A percentile compares a stretch with the other conserved stretches of the same genome.
These are phyloP conservation scores for Penicillium cosmopolitanum DNA, from an alignment of 495 filamentous ascomycete species.

Conservation along the genomic window DNA sequence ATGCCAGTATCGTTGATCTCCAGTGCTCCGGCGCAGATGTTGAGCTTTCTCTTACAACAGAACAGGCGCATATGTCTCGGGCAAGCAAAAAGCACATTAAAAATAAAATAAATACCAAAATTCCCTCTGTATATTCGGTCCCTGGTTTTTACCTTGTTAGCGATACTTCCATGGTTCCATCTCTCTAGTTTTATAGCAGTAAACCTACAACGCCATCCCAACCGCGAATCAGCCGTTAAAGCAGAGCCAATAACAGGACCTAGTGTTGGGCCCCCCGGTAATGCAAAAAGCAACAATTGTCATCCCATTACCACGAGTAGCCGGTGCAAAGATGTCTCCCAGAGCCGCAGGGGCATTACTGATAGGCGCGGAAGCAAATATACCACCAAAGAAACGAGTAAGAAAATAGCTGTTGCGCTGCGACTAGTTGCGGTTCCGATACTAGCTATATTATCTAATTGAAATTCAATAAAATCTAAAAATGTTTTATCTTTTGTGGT, in stretches of 20 bases:
- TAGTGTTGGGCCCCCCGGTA: conserved; percentile 46
- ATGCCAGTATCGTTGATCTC: conserved; percentile 40
- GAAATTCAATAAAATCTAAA: too few relatives aligned
- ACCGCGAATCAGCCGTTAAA: conserved; percentile 38
- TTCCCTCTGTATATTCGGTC: conserved; percentile 43
- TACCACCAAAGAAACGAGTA: conserved; percentile 49
- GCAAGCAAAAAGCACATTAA: conserved; percentile 30
- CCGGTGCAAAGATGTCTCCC: conserved; percentile 50
- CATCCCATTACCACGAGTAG: conserved; percentile 42
- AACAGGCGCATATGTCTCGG: conserved; percentile 38
- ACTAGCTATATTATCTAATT: too few relatives aligned
- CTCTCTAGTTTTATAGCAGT: not conserved
- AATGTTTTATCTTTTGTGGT: too few relatives aligned
- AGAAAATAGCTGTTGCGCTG: conserved; percentile 41
- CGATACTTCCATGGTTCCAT: not conserved
- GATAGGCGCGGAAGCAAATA: conserved; percentile 53
- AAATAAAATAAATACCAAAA: conserved; percentile 32
- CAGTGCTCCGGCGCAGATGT: conserved; percentile 33
- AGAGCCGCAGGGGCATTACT: conserved; percentile 51
- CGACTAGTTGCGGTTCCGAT: conserved; percentile 47
- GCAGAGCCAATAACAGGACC: conserved; percentile 52
- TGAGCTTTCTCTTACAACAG: conserved; percentile 39
- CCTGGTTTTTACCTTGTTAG: conserved; percentile 2
- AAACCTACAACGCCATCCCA: conserved; percentile 46
- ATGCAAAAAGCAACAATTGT: conserved; percentile 46